Evolutionary conservation across 768 basidiomycete genomes (phyloP).

Genomic region (Leccinellum rugosiceps): DNA sequence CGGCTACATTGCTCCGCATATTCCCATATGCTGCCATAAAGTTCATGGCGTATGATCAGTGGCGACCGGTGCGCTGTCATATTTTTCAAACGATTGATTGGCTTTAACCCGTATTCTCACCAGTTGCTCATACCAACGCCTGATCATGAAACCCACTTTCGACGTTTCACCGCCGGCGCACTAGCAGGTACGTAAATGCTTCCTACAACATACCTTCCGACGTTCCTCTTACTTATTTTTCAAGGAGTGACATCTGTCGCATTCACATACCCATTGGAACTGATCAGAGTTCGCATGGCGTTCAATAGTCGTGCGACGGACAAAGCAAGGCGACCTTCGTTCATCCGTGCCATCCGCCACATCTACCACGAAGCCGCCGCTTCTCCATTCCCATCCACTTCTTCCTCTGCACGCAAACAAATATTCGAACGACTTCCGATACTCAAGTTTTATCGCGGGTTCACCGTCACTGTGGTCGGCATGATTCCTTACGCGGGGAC

Average conservation of each 20-base stretch:
- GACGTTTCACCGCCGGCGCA: constrained; percentile 85
- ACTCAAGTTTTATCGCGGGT: constrained; percentile 96
- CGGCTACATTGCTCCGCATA: constrained; percentile 88
- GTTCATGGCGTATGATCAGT: constrained; percentile 93
- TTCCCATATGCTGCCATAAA: constrained; percentile 98
- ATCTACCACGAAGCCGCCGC: constrained; percentile 68
- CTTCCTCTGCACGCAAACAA: constrained; percentile 23
- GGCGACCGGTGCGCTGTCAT: constrained; percentile 58
- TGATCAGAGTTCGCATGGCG: constrained; percentile 94
- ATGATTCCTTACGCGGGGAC: constrained; percentile 97
- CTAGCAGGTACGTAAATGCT: constrained; percentile 61
- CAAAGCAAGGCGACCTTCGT: constrained; percentile 43
- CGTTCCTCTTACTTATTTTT: background rate
- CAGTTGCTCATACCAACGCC: constrained; percentile 86
- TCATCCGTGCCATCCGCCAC: constrained; percentile 50
- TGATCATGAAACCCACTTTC: constrained; percentile 69
- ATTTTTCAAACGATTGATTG: background rate
- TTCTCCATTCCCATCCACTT: constrained; percentile 17
- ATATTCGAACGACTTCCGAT: constrained; percentile 63
- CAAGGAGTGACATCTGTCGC: constrained; percentile 85
- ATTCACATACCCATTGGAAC: constrained; percentile 92
- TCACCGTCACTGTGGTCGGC: constrained; percentile 84
- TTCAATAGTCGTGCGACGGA: constrained; percentile 40
- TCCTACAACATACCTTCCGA: background rate
- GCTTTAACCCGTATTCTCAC: background rate